Evolutionary conservation across 768 basidiomycete species (phyloP), one percentile per base, ranked within the genome.

Genomic region (Leccinellum luteum): DNA sequence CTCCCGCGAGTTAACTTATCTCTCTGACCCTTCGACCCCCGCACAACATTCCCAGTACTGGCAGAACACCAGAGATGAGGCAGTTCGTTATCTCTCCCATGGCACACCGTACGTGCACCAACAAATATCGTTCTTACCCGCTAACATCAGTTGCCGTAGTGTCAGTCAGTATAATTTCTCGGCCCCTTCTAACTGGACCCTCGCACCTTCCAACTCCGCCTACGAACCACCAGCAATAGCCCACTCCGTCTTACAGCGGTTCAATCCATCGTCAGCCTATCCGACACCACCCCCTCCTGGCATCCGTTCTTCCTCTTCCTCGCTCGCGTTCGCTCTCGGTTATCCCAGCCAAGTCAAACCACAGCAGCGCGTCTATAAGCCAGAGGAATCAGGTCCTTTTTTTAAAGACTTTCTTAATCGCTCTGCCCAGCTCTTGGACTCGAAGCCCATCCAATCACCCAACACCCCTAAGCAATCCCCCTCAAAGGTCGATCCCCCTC

Each of bases 321-420:
- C 90, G 13, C 81, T 90, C 55, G 89, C 90, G 5, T 79, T 79
- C 68, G 90, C 90, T 3, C 79, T 92, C 23, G 88, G 86, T 6
- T 72, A 76, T 43, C 77, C 75, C 6, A 71, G 65, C 28, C 66
- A 69, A 41, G 54, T 17, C 28, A 69, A 60, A 49, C 44, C 65
- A 6, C 69, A 71, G 25, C 62, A 68, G 35, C 68, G 59, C 21
- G 63, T 73, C 9, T 82, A 82, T 64, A 70, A 74, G 19, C 79
- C 86, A 6, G 77, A 82, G 55, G 84, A 90, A 47, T 90, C 87
- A 1, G 69, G 76, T 3, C 69, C 74, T 4, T 91, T 89, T 68
- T 89, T 90, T 68, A 80, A 87, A 56, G 74, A 81, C 23, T 89
- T 90, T 68, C 68, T 92, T 6, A 61, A 61, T 28, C 69, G 69